Evolutionary conservation across 345 rosid genomes (phyloP).

Genomic region (Citrus hindsii): DNA sequence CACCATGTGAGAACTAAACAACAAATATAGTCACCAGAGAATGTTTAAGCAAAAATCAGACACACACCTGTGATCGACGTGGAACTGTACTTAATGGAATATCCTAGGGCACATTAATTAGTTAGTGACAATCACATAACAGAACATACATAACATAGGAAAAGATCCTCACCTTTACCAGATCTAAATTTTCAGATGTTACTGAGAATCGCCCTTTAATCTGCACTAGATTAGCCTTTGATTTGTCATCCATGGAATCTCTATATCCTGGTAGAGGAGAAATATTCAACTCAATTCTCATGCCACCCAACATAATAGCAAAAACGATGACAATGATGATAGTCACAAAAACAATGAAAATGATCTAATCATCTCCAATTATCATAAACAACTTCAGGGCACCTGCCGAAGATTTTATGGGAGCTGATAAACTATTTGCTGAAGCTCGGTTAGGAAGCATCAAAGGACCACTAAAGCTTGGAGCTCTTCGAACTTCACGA

Average conservation of each 20-base stretch:
- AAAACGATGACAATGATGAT: background rate
- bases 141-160: constrained; percentile 11
- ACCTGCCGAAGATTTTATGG: constrained; percentile 95
- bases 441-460: constrained; percentile 96
- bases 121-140: constrained; percentile 38
- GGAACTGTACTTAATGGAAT: constrained; percentile 76
- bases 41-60: constrained; percentile 22
- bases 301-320: background rate
- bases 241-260: constrained; percentile 89
- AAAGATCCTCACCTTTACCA: constrained; percentile 65
- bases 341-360: background rate
- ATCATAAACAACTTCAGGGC: background rate
- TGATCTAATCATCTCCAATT: constrained; percentile 5
- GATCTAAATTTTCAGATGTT: constrained; percentile 95
- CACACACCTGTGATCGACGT: constrained; percentile 81
- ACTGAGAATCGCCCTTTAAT: constrained; percentile 97
- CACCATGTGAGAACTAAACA: constrained; percentile 18
- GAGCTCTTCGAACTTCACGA: constrained; percentile 57
- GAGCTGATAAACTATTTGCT: constrained; percentile 97
- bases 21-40: constrained; percentile 5
- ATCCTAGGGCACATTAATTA: constrained; percentile 59
- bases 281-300: constrained; percentile 2
- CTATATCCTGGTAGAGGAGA: constrained; percentile 60
- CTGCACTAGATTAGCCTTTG: constrained; percentile 89
- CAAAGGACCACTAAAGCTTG: constrained; percentile 96